phyloP scores from a whole-genome alignment of 139 green algal genomes.

The Raphidocelis subcapitata region DNA sequence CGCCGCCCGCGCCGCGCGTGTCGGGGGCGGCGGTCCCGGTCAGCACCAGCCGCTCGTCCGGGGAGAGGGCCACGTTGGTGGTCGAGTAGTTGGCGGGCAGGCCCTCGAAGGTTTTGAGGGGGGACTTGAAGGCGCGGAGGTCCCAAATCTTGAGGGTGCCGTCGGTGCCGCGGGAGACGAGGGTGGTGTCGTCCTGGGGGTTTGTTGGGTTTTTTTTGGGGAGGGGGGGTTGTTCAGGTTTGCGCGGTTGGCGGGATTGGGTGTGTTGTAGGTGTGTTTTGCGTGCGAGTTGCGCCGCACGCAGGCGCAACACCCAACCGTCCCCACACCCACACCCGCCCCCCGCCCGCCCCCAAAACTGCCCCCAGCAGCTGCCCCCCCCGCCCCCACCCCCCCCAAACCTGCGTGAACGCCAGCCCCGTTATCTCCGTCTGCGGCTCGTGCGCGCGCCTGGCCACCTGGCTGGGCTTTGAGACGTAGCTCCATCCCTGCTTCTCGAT shows the following conservation, averaged over 20 bases:
- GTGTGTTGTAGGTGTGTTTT: too few species aligned
- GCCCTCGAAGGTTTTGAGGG: constrained; percentile 53
- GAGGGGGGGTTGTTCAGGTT: too few species aligned
- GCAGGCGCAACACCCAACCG: too few species aligned
- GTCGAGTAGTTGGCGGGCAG: constrained; percentile 61
- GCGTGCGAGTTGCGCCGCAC: too few species aligned
- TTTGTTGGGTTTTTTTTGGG: too few species aligned
- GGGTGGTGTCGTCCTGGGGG: neutral
- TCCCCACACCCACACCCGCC: too few species aligned
- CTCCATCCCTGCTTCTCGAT: constrained; percentile 76
- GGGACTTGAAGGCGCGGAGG: constrained; percentile 71
- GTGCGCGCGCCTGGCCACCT: constrained; percentile 60
- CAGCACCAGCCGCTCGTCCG: constrained; percentile 76
- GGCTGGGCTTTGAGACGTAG: constrained; percentile 59
- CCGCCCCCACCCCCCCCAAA: too few species aligned
- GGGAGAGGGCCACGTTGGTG: constrained; percentile 75
- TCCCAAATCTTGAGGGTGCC: constrained; percentile 89
- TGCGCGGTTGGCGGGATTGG: too few species aligned
- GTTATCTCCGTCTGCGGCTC: constrained; percentile 69
- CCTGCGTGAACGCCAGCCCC: constrained; percentile 67
- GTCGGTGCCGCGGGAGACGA: constrained; percentile 81
- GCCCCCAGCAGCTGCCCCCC: too few species aligned
- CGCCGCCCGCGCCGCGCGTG: neutral
- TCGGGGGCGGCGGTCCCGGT: constrained; percentile 58
- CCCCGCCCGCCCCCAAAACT: too few species aligned